Conservation (phyloP, 371 early-diverging fungal species). For the Mucor circinelloides region DNA sequence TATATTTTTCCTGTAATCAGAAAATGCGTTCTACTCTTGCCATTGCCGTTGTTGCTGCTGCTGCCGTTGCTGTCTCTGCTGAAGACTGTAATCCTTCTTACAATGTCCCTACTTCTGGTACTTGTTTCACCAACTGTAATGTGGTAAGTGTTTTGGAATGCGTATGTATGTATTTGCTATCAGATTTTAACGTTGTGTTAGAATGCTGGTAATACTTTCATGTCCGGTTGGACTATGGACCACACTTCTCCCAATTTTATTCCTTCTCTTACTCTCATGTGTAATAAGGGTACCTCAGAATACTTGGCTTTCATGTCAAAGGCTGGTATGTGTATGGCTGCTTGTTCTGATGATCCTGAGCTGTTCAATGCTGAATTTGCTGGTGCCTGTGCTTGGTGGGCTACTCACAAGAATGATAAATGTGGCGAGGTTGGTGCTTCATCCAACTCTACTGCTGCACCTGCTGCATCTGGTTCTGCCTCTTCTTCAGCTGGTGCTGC, state of each 20-base stretch:
- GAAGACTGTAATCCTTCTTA: slow-evolving; percentile 38
- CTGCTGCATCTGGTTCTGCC: background rate
- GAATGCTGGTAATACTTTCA: slow-evolving; percentile 14
- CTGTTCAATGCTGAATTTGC: slow-evolving; percentile 22
- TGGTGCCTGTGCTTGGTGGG: slow-evolving; percentile 29
- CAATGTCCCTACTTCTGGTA: slow-evolving; percentile 24
- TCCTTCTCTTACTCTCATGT: slow-evolving; percentile 30
- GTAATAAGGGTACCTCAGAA: slow-evolving; percentile 26
- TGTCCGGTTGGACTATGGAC: slow-evolving; percentile 29
- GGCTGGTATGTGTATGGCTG: slow-evolving; percentile 40
- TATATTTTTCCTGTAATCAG: background rate
- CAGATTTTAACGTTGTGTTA: background rate
- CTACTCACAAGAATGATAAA: slow-evolving; percentile 20
- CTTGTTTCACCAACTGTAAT: slow-evolving; percentile 34
- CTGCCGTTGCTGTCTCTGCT: slow-evolving; percentile 13
- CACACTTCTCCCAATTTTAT: slow-evolving; percentile 32
- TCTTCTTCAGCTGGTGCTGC: background rate
- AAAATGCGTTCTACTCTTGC: slow-evolving; percentile 12
- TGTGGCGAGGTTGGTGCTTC: slow-evolving; percentile 7
- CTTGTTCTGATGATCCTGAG: slow-evolving; percentile 21
- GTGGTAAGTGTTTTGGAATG: slow-evolving; percentile 5
- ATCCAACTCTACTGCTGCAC: background rate
- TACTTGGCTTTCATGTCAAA: slow-evolving; percentile 37
- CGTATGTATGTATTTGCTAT: background rate
- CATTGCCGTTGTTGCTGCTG: slow-evolving; percentile 13